Evolutionary conservation across 345 rosid species (phyloP), one percentile per base, ranked within the genome.

Genomic region (Pugionium cornutum): DNA sequence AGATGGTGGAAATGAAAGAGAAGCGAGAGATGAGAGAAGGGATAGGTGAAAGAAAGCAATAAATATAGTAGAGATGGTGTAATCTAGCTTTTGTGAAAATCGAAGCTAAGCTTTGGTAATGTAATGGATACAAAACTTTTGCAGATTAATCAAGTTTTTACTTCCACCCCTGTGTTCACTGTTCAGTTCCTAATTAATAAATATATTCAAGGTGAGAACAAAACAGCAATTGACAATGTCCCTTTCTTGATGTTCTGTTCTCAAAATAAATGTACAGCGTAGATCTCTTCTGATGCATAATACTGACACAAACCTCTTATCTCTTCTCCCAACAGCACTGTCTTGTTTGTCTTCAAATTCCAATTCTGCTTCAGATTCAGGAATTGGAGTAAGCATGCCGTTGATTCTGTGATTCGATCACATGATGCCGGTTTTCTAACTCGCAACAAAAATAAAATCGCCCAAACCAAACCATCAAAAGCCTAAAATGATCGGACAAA

Each of bases 371-470:
- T 18, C 18, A 18, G 89, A 84, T 64, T 92, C 98, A 36, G 95
- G 95, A 78, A 92, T 92, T 53, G 96, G 86, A 86, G 95, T 84
- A 77, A 92, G 18, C 18, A 18, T 18, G 18, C 18, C 18, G 18
- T 18, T 18, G 18, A 18, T 18, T 18, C 18, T 18, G 18, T 18
- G 18, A 18, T 18, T 18, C 18, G 18, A 18, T 18, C 18, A 18
- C 18, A 18, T 18, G 18, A 18, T 18, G 18, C 18, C 18, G 18
- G 18, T 18, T 18, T 18, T 18, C 0, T 18, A 18, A 18, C 18
- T 18, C 18, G 18, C 18, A 18, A 34, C 36, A 34, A 5, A 34
- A 34, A 34, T 34, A 34, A 34, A 34, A 34, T 34, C 36, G 4
- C 36, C 36, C 5, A 37, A 45, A 46, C 7, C 45, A 2, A 56